These are phyloP conservation scores for Medicago truncatula DNA, from an alignment of 306 rosid species.

Conservation along the genomic window MtrunA17r5.0-ANR NC_053042.1:3179501-3180000, in stretches of 20 bases:
- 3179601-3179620: background rate
- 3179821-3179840: background rate
- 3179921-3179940: background rate
- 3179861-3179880: conserved; percentile 12
- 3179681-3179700: background rate
- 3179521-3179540: background rate
- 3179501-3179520: background rate
- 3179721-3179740: too few relatives aligned
- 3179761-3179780: background rate
- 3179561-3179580: background rate
- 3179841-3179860: conserved; percentile 42
- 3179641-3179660: background rate
- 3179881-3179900: background rate
- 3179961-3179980: background rate
- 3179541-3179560: background rate
- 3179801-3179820: background rate
- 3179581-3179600: background rate
- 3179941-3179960: background rate
- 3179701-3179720: background rate
- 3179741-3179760: background rate
- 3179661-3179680: background rate
- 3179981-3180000: too few relatives aligned
- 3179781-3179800: background rate
- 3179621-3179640: background rate
- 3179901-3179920: background rate